A percentile compares a stretch with the other conserved stretches of the same genome.
Evolutionary conservation across 208 protist species (phyloP).

Genomic region (Leptomonas seymouri): DNA sequence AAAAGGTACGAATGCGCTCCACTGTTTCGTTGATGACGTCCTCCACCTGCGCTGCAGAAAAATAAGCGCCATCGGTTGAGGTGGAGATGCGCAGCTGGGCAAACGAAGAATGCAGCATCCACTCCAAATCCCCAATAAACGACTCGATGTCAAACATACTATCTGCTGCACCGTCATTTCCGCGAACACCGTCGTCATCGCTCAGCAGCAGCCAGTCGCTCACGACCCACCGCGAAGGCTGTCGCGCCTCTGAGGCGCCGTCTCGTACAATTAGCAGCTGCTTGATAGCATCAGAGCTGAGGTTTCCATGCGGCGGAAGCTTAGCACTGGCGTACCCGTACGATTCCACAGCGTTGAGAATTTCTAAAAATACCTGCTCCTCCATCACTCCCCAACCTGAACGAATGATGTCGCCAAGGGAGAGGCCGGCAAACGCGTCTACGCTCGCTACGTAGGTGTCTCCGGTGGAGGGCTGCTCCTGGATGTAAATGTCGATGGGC

Average conservation of each 20-base stretch:
- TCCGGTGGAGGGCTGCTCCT: constrained; percentile 50
- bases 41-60: constrained; percentile 52
- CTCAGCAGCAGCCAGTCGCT: constrained; percentile 75
- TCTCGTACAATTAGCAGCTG: constrained; percentile 70
- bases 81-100: constrained; percentile 73
- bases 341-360: constrained; percentile 66
- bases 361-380: constrained; percentile 65
- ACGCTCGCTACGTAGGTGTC: constrained; percentile 67
- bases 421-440: constrained; percentile 71
- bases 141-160: constrained; percentile 26
- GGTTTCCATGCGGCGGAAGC: constrained; percentile 75
- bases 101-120: constrained; percentile 79
- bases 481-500: constrained; percentile 73
- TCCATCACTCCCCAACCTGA: constrained; percentile 78
- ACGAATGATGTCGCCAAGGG: constrained; percentile 81
- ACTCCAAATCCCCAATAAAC: constrained; percentile 71
- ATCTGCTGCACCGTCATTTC: neutral
- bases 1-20: constrained; percentile 54
- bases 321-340: constrained; percentile 50
- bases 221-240: constrained; percentile 78
- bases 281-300: constrained; percentile 67
- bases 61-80: constrained; percentile 38
- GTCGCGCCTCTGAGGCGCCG: constrained; percentile 57
- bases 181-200: constrained; percentile 19
- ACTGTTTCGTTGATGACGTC: constrained; percentile 68